Evolutionary conservation across 495 filamentous ascomycete genomes (phyloP).

Genomic region (Lasiosphaeris hirsuta): DNA sequence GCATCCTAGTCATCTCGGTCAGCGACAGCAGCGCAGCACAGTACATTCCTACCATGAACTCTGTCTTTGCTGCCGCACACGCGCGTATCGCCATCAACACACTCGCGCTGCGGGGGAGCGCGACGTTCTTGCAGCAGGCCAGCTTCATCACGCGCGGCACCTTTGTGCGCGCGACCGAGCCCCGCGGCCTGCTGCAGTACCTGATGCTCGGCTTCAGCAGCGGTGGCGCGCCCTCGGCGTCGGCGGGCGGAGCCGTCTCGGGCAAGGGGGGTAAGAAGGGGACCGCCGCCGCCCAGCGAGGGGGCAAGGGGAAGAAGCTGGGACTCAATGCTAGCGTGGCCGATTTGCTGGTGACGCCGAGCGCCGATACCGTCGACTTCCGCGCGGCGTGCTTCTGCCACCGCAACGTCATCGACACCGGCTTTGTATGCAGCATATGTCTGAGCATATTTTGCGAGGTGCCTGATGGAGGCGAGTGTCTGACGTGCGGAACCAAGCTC

Average conservation of each 20-base stretch:
- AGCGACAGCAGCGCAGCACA: constrained; percentile 80
- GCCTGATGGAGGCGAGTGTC: constrained; percentile 60
- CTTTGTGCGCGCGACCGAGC: constrained; percentile 67
- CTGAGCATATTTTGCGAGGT: constrained; percentile 66
- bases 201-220: constrained; percentile 84
- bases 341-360: constrained; percentile 64
- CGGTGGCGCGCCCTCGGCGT: constrained; percentile 35
- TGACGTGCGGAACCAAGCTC: constrained; percentile 87
- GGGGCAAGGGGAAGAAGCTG: neutral
- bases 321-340: constrained; percentile 18
- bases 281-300: constrained; percentile 28
- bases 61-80: constrained; percentile 89
- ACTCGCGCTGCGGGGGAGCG: constrained; percentile 72
- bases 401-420: constrained; percentile 82
- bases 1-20: constrained; percentile 80
- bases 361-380: constrained; percentile 88
- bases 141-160: constrained; percentile 85
- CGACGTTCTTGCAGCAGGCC: constrained; percentile 92
- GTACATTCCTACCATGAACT: constrained; percentile 98
- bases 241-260: neutral
- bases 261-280: neutral
- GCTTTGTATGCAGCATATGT: constrained; percentile 94
- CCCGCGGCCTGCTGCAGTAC: constrained; percentile 74
- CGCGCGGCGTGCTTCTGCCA: constrained; percentile 97
- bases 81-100: constrained; percentile 86